Conservation (phyloP, 306 rosid species). For the Lablab purpureus region DNA sequence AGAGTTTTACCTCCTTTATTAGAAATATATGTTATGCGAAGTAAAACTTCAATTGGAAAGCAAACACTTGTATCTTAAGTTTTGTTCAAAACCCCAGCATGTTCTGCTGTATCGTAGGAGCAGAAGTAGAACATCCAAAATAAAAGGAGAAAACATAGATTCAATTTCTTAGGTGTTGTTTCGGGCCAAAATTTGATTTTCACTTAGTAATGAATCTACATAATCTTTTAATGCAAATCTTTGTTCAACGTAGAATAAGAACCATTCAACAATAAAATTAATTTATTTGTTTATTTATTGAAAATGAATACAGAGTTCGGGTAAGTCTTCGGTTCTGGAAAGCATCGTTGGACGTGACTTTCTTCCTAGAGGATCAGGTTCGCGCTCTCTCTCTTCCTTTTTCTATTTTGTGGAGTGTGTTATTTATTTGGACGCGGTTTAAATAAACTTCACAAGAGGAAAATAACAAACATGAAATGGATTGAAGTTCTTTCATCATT, state of each 20-base stretch:
- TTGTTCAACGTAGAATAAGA: no score
- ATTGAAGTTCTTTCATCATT: not conserved
- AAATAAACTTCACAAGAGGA: not conserved
- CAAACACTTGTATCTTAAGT: not conserved
- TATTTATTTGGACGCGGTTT: not conserved
- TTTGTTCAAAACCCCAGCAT: not conserved
- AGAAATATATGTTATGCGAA: not conserved
- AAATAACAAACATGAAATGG: not conserved
- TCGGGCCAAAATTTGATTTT: no score
- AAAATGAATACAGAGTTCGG: constrained; percentile 79
- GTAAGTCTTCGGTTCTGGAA: constrained; percentile 95
- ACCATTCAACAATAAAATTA: not conserved
- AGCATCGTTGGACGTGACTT: constrained; percentile 98
- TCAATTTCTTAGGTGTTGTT: not conserved
- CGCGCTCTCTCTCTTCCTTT: not conserved
- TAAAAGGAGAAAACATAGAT: no score
- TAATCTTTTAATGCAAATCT: not conserved
- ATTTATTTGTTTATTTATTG: constrained; percentile 2
- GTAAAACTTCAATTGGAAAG: not conserved
- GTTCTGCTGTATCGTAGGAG: not conserved
- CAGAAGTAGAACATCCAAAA: not conserved
- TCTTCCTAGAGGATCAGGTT: constrained; percentile 98
- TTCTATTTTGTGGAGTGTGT: not conserved
- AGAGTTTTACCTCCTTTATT: not conserved
- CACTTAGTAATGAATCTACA: not conserved